phyloP scores from a whole-genome alignment of 2,329 filamentous ascomycete genomes.

The Ophiosphaerella korrae region DNA sequence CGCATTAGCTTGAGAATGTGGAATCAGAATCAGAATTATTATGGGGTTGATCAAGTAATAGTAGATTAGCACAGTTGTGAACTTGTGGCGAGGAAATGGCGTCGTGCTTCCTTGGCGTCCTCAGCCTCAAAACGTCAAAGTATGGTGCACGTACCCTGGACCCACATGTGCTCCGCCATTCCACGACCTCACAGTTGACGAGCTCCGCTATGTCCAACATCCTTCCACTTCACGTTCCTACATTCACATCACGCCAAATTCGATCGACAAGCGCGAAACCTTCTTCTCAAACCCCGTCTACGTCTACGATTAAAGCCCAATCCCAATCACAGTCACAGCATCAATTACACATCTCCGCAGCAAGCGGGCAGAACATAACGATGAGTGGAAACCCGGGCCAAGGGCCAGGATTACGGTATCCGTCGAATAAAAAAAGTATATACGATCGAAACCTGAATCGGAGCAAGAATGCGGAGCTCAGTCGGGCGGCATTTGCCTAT shows the following conservation, averaged over 20 bases:
- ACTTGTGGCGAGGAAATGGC: neutral
- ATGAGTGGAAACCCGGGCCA: constrained; percentile 34
- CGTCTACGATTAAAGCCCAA: constrained; percentile 8
- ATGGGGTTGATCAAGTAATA: no score
- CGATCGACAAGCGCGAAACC: constrained; percentile 8
- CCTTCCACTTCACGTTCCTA: constrained; percentile 22
- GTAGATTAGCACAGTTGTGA: no score
- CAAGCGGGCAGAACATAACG: constrained; percentile 18
- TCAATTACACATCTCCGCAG: constrained; percentile 5
- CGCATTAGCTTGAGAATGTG: no score
- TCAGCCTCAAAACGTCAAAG: constrained; percentile 15
- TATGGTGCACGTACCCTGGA: constrained; percentile 23
- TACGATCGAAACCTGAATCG: constrained; percentile 96
- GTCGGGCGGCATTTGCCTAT: constrained; percentile 92
- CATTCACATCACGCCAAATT: constrained; percentile 15
- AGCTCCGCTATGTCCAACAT: constrained; percentile 28
- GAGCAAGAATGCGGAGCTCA: constrained; percentile 84
- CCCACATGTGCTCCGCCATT: constrained; percentile 25
- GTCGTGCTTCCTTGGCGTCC: constrained; percentile 13
- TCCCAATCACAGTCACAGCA: constrained; percentile 8
- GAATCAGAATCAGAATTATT: no score
- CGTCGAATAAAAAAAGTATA: constrained; percentile 94
- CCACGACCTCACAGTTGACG: constrained; percentile 9
- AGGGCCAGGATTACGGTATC: constrained; percentile 73
- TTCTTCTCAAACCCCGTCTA: constrained; percentile 5